Evolutionary conservation across 2,329 filamentous ascomycete species (phyloP), one percentile per base, ranked within the genome.

Genomic region (Talaromyces sp.): DNA sequence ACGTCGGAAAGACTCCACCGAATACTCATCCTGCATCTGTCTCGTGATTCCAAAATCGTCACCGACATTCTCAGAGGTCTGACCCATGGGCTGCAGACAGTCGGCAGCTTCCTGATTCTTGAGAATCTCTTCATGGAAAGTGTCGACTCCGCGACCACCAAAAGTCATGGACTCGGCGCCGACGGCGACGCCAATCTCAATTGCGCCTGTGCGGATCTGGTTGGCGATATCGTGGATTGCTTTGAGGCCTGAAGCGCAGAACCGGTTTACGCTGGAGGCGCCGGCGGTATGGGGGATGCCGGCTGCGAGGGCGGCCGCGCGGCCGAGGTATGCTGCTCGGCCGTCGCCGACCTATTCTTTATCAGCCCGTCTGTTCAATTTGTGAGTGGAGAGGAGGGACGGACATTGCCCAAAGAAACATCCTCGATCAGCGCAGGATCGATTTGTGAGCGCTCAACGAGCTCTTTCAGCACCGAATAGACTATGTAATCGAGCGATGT

Each of bases 181-280:
- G 54, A 96, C 80, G 17, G 93, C 94, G 68, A 99, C 83, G 72
- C 95, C 95, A 69, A 96, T 79, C 67, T 96, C 90, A 77, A 99
- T 98, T 71, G 86, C 86, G 68, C 93, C 93, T 60, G 83, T 81
- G 66, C 84, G 78, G 78, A 99, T 97, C 76, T 93, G 87, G 81
- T 95, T 90, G 60, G 95, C 93, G 70, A 99, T 96, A 75, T 97
- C 93, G 79, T 96, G 93, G 5, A 93, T 91, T 65, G 95, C 93
- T 81, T 97, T 96, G 70, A 99, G 89, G 40, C 95, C 95, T 0
- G 93, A 97, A 43, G 92, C 96, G 85, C 95, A 99, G 88, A 99
- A 98, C 68, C 95, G 90, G 85, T 98, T 98, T 66, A 96, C 85
- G 51, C 90, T 89, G 51, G 86, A 93, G 69, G 91, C 92, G 69